A percentile compares a stretch with the other conserved stretches of the same genome.
Conservation (phyloP, 2,329 filamentous ascomycete genomes). For the Aspergillus ibericus region DNA sequence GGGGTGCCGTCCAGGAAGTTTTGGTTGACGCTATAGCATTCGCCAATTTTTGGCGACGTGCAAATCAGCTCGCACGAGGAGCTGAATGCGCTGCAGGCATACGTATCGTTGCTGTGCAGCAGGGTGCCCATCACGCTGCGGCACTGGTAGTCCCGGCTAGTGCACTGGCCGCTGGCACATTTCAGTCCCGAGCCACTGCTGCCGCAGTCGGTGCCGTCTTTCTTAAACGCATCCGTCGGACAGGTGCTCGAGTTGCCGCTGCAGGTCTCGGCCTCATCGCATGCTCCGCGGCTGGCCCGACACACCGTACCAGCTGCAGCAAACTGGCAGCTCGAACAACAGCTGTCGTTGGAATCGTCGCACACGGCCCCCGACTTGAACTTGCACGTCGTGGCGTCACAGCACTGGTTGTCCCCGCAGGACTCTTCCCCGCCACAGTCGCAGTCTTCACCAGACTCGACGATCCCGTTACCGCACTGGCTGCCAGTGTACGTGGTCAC, state of each 20-base stretch:
- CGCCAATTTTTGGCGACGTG: constrained; percentile 62
- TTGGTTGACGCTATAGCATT: constrained; percentile 75
- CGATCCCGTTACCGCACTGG: constrained; percentile 95
- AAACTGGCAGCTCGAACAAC: constrained; percentile 47
- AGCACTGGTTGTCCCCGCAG: constrained; percentile 78
- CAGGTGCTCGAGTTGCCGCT: constrained; percentile 71
- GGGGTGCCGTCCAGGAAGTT: constrained; percentile 91
- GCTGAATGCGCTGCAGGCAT: constrained; percentile 65
- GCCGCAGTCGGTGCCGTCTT: constrained; percentile 73
- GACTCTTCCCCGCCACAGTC: constrained; percentile 79
- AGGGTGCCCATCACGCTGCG: constrained; percentile 76
- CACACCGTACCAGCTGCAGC: constrained; percentile 68
- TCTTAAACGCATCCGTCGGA: constrained; percentile 67
- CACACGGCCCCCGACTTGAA: constrained; percentile 76
- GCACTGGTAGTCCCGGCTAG: constrained; percentile 86
- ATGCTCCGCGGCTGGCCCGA: constrained; percentile 73
- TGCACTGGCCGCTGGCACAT: constrained; percentile 93
- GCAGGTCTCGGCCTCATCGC: constrained; percentile 84
- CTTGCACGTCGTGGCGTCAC: constrained; percentile 80
- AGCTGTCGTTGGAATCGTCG: constrained; percentile 56
- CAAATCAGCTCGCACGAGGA: constrained; percentile 76
- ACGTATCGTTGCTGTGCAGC: constrained; percentile 72
- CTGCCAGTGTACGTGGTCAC: constrained; percentile 78
- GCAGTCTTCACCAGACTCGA: constrained; percentile 90
- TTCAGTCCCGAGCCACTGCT: constrained; percentile 55